These are phyloP conservation scores for Mesostigma viride DNA, from an alignment of 139 green algal genomes.

Conservation along the genomic window DNA sequence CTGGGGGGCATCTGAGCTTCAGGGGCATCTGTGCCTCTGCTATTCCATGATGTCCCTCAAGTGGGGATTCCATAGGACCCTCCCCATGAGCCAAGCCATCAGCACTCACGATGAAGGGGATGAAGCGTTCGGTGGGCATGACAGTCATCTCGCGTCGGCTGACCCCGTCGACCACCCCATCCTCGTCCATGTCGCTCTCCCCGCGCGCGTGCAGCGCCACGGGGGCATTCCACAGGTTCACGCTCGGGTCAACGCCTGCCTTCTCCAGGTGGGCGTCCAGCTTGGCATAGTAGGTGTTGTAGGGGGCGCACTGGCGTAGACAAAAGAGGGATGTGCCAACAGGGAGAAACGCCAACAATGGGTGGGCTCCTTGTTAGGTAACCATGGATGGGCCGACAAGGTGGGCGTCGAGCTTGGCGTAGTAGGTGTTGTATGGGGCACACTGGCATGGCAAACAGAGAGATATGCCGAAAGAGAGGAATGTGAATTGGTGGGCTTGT, in stretches of 20 bases:
- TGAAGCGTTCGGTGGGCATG: constrained; percentile 24
- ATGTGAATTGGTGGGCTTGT: too few species aligned
- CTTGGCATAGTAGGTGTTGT: constrained; percentile 34
- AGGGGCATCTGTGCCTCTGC: too few species aligned
- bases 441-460: constrained; percentile 13
- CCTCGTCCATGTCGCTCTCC: constrained; percentile 6
- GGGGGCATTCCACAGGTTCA: constrained; percentile 28
- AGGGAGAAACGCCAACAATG: too few species aligned
- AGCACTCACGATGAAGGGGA: constrained; percentile 35
- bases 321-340: too few species aligned
- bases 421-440: constrained; percentile 37
- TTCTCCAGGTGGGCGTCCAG: constrained; percentile 25
- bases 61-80: too few species aligned
- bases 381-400: too few species aligned
- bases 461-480: too few species aligned
- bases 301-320: constrained; percentile 22
- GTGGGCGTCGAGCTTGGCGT: constrained; percentile 24
- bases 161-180: neutral
- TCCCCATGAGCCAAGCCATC: too few species aligned
- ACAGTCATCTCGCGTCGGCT: neutral
- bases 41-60: too few species aligned
- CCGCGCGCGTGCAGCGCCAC: neutral
- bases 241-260: constrained; percentile 16
- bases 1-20: too few species aligned
- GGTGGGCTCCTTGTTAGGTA: too few species aligned